Base-by-base conservation (phyloP, 2,329 filamentous ascomycete species). In the Spiromastix sp. region DNA sequence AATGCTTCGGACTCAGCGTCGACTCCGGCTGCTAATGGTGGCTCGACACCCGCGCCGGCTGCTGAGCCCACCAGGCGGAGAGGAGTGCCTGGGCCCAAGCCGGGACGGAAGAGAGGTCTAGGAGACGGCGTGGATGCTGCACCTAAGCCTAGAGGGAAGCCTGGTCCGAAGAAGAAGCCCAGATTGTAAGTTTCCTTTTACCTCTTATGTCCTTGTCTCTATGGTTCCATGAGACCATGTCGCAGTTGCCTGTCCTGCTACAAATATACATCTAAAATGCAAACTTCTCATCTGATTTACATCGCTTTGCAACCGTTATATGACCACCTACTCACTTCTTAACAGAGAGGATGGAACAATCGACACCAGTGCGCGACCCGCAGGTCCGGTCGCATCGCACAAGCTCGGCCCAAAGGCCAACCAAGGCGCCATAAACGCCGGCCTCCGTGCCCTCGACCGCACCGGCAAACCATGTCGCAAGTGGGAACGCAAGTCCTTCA, bases 341-440 rank as follows among this genome's bases (percentile, higher is more conserved):
- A 19, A 32, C 42, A 73, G 70, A 42, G 67, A 73, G 15, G 67
- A 72, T 43, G 68, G 67, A 37, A 56, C 57, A 19, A 59, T 60
- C 39, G 68, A 72, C 37, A 52, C 57, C 38, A 54, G 51, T 32
- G 43, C 40, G 47, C 38, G 42, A 50, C 41, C 51, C 55, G 41
- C 32, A 24, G 66, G 66, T 15, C 51, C 65, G 12, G 52, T 66
- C 4, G 61, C 67, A 29, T 67, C 70, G 33, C 84, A 89, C 62
- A 93, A 93, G 59, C 79, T 96, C 17, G 89, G 89, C 3, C 91
- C 91, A 47, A 96, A 95, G 61, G 89, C 89, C 34, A 96, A 95
- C 58, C 84, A 89, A 51, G 91, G 91, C 44, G 89, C 89, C 40
- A 98, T 98, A 70, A 98, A 98, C 56, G 91, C 91, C 36, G 85